These are phyloP conservation scores for Ceratocystiopsis sp. DNA, from an alignment of 2,329 filamentous ascomycete genomes.

Conservation along the genomic window DNA sequence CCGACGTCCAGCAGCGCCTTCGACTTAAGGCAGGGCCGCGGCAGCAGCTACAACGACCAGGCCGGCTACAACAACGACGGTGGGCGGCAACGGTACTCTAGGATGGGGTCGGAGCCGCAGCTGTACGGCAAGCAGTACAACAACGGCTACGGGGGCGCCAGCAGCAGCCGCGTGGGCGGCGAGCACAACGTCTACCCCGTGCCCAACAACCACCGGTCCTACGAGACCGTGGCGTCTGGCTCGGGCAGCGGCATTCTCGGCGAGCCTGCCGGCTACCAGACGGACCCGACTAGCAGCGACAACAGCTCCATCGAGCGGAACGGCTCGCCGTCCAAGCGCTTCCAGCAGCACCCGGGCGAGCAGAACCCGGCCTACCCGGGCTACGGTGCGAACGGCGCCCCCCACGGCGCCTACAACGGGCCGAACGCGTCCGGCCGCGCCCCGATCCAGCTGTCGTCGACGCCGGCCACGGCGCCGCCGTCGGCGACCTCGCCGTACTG, in stretches of 20 bases:
- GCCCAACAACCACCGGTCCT: conserved; percentile 57
- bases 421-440: conserved; percentile 1
- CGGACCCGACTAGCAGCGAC: conserved; percentile 73
- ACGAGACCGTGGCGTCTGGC: conserved; percentile 72
- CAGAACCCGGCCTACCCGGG: background rate
- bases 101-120: conserved; percentile 31
- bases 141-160: conserved; percentile 18
- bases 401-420: background rate
- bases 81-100: conserved; percentile 19
- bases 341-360: conserved; percentile 24
- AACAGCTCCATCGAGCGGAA: conserved; percentile 74
- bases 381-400: background rate
- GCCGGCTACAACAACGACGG: conserved; percentile 10
- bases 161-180: conserved; percentile 20
- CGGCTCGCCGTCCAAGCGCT: conserved; percentile 7
- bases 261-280: conserved; percentile 64
- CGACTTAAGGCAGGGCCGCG: conserved; percentile 19
- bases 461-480: background rate
- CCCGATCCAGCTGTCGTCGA: conserved; percentile 2
- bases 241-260: conserved; percentile 54
- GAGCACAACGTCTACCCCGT: conserved; percentile 34
- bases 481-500: background rate
- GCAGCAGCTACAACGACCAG: conserved; percentile 25
- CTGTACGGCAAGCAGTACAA: conserved; percentile 19
- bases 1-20: conserved; percentile 19